Evolutionary conservation across 2,329 filamentous ascomycete species (phyloP), one percentile per base, ranked within the genome.

Genomic region (Tolypocladium tropicale): DNA sequence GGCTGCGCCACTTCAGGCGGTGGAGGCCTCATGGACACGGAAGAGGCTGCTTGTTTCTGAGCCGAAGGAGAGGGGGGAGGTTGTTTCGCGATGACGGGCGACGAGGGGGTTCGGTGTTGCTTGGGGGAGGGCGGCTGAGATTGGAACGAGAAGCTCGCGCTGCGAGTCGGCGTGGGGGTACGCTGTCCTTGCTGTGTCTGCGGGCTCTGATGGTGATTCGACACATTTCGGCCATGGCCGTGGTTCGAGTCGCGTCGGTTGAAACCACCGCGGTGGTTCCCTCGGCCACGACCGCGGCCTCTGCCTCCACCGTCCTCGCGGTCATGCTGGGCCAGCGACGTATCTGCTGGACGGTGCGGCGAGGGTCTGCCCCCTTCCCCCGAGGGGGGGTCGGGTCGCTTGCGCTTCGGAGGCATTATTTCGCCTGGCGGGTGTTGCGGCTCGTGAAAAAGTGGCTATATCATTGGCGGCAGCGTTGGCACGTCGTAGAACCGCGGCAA

Each of bases 301-400:
- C 74, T 70, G 52, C 74, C 74, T 61, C 72, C 70, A 41, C 72
- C 73, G 64, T 80, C 76, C 60, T 78, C 76, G 70, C 78, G 71
- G 55, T 86, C 83, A 67, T 84, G 80, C 59, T 84, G 81, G 48
- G 73, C 80, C 55, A 84, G 65, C 41, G 70, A 65, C 7, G 78
- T 78, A 62, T 85, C 79, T 54, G 74, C 77, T 51, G 84, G 83
- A 36, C 82, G 80, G 69, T 86, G 82, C 53, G 84, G 84, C 53
- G 83, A 79, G 23, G 83, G 82, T 58, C 84, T 76, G 60, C 71
- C 71, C 56, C 72, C 74, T 57, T 83, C 80, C 59, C 71, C 69
- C 58, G 73, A 72, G 53, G 69, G 70, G 61, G 80, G 74, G 52
- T 82, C 78, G 65, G 74, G 73, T 68, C 80, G 78, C 76, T 84